Base-by-base conservation (phyloP, 768 basidiomycete species). In the Hygrocybe punicea region DNA sequence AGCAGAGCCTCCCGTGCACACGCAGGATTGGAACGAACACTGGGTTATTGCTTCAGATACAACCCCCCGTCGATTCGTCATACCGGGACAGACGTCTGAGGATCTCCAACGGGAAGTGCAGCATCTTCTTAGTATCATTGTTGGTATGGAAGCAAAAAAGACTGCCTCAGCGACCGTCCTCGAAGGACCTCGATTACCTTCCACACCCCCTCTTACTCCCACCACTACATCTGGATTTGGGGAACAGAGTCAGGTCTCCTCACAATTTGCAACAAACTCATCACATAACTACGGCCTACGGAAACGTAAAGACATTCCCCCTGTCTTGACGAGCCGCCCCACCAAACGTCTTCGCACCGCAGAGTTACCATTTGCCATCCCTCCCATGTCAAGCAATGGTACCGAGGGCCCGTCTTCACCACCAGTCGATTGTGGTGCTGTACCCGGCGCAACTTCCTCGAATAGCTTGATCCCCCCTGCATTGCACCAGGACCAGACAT, bases 51-150 rank as follows among this genome's bases (percentile, higher is more conserved):
- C 17, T n/a, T 14, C 48, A 21, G 24, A 49, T 48, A 14, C 25
- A 21, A 36, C 45, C 9, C 55, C 55, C 36, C 45, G 47, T 17
- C 60, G 66, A 14, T 67, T 65, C 46, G 61, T 65, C 33, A 60
- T 65, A 56, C 66, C 66, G 9, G 54, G 56, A 14, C 63, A 64
- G 46, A 58, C 59, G 13, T 25, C 58, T 17, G 54, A 61, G 29
- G 56, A 56, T 16, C 57, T 67, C 37, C 42, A 56, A 25, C 36
- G n/a, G 24, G 60, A 56, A 19, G 53, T 64, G 25, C 50, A 54
- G 19, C 5, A 10, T 24, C 62, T 66, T 50, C 29, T 64, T 3
- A 48, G 40, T 34, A 29, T 62, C 34, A 17, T 56, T 6, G 34
- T 37, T 23, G 33, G 23, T 2, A 35, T 56, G 45, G 24, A 48